Base-by-base conservation (phyloP, 2,329 filamentous ascomycete genomes). In the Aspergillus aculeatus region DNA sequence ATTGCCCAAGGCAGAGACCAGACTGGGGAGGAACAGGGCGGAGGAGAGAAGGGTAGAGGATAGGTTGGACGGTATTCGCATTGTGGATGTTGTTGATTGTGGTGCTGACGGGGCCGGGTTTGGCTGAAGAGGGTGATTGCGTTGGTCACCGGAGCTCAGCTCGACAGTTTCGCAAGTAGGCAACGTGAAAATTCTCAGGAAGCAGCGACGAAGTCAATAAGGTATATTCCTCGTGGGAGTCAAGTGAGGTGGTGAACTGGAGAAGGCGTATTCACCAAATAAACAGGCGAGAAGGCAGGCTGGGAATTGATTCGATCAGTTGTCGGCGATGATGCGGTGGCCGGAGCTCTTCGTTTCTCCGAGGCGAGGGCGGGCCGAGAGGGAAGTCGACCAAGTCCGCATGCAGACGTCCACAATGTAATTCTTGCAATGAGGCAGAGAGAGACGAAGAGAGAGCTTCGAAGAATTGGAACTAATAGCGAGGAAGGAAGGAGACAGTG, bases 41-140 rank as follows among this genome's bases (percentile, higher is more conserved):
- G 61, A 55, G 59, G 73, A 66, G 38, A 75, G 60, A 29, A 74
- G 59, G 21, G 70, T 62, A 11, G 67, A 55, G 47, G 67, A 55
- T 47, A 64, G 60, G 23, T 50, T 64, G 26, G 67, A 67, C 62
- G 68, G 68, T 71, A 75, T 66, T 67, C 69, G 74, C 74, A 77
- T 77, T 55, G 58, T 68, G 64, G 16, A 10, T 47, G 52, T 24
- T 49, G 50, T 29, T 23, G 11, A 26, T 23, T 50, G 53, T 31
- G 49, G 32, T 44, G 35, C 19, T 51, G 44, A 47, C 29, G n/a
- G 23, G 31, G 51, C 26, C 35, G 31, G 19, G 48, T 31, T 24
- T 23, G 54, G 56, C 14, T 50, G 56, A 56, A 54, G 50, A 56
- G 58, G 56, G 31, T 44, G 50, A 47, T 23, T 55, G 52, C 49